A percentile compares a stretch with the other conserved stretches of the same genome.
phyloP scores from a whole-genome alignment of 1,284 basidiomycete genomes.

The Ustilago nuda region DNA sequence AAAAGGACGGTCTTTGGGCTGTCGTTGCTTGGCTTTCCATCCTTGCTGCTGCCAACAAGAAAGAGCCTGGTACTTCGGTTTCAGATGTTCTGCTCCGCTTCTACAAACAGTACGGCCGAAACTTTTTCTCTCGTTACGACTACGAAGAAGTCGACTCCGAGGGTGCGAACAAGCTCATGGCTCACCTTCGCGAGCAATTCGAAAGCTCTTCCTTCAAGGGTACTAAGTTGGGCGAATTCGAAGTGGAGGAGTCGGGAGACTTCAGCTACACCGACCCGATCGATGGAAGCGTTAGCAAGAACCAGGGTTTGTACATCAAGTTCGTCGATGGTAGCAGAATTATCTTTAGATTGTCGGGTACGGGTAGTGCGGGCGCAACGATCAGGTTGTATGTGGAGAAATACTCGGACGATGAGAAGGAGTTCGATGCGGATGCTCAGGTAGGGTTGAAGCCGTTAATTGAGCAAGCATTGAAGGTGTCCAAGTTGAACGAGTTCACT shows the following conservation, averaged over 20 bases:
- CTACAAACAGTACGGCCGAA: conserved; percentile 93
- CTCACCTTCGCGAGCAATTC: conserved; percentile 80
- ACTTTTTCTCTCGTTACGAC: conserved; percentile 96
- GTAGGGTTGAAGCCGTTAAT: conserved; percentile 94
- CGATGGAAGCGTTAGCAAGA: conserved; percentile 89
- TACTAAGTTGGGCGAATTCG: conserved; percentile 76
- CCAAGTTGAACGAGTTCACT: conserved; percentile 87
- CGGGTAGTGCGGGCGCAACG: conserved; percentile 94
- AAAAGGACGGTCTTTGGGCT: conserved; percentile 99
- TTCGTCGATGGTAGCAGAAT: conserved; percentile 92
- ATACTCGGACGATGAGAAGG: conserved; percentile 83
- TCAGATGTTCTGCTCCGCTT: conserved; percentile 77
- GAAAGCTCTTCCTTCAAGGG: conserved; percentile 73
- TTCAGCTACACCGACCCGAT: conserved; percentile 98
- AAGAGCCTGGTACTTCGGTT: conserved; percentile 70
- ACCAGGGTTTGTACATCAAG: conserved; percentile 93
- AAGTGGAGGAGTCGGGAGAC: conserved; percentile 82
- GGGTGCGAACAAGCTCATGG: conserved; percentile 87
- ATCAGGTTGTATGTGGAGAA: conserved; percentile 73
- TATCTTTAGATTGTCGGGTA: conserved; percentile 95
- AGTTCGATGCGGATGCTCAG: conserved; percentile 82
- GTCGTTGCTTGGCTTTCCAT: conserved; percentile 97
- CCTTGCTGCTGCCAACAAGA: conserved; percentile 89
- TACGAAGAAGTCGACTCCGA: conserved; percentile 96
- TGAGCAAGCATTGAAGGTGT: conserved; percentile 85